Base-by-base conservation (phyloP, 169 alveolate genomes). In the Plasmodium sp. region DNA sequence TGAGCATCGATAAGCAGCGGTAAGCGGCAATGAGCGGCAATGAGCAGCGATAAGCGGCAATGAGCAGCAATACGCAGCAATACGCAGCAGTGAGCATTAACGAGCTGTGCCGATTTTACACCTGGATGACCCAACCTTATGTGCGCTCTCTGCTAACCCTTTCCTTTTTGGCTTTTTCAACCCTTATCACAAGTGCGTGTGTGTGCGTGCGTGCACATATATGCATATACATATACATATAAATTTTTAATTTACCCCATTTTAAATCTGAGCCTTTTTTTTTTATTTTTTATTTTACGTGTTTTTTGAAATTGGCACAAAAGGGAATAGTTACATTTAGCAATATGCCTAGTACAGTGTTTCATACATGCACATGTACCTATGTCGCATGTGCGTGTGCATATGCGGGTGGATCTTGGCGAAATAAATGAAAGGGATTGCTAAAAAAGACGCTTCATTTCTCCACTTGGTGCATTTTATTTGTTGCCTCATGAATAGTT, bases 161-260 rank as follows among this genome's bases (percentile, higher is more conserved):
- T 84, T 84, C 48, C 33, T 33, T 33, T 84, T 84, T 84, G 83
- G 51, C 22, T 43, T 73, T 84, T 72, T 41, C 51, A 84, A 72
- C 54, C 34, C 51, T 45, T 72, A 27, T 71, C 82, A 67, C 84
- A 43, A 34, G 41, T 58, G 16, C 71, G 0, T 41, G 14, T 67
- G n/a, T 31, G 5, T 67, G 77, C 16, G 14, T 67, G n/a, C 12
- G 5, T 67, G 77, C 16, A 31, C 39, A 67, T 67, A 67, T 67
- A 67, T 67, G 77, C 77, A 31, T 10, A 12, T 12, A 31, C 12
- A 36, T 73, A 33, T 43, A 45, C 73, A 85, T 75, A 34, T 77
- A 51, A 27, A 51, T 86, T 86, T 86, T 51, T 86, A 41, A 86
- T 54, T 18, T 58, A 18, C 75, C 71, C 48, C 54, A n/a, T 84